Evolutionary conservation across 495 filamentous ascomycete species (phyloP).

Genomic region (Parachaetomium inaequale): DNA sequence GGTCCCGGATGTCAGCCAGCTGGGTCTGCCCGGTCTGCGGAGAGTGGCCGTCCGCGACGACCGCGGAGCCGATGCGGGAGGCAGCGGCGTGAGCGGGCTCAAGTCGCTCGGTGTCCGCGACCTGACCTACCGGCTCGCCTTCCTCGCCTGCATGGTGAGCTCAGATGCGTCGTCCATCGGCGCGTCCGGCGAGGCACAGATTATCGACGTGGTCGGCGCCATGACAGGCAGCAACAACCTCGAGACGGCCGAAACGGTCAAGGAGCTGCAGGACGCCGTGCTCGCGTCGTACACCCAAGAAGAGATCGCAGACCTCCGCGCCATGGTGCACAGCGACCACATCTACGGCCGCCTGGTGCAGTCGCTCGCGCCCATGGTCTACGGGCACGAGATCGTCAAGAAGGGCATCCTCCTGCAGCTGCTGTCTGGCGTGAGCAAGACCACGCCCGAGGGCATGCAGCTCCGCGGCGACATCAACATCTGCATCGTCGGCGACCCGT

Average conservation of each 20-base stretch:
- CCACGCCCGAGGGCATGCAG: slow-evolving; percentile 84
- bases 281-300: slow-evolving; percentile 73
- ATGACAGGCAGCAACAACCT: slow-evolving; percentile 64
- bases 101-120: slow-evolving; percentile 93
- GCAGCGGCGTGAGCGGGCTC: slow-evolving; percentile 78
- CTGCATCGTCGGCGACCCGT: slow-evolving; percentile 96
- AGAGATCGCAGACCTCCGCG: slow-evolving; percentile 87
- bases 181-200: slow-evolving; percentile 40
- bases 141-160: slow-evolving; percentile 94
- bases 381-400: slow-evolving; percentile 95
- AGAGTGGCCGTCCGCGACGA: slow-evolving; percentile 85
- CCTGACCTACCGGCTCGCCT: slow-evolving; percentile 94
- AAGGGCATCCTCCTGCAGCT: slow-evolving; percentile 93
- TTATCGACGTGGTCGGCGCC: slow-evolving; percentile 71
- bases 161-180: slow-evolving; percentile 78
- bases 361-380: slow-evolving; percentile 95
- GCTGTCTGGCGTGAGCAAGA: slow-evolving; percentile 88
- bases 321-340: slow-evolving; percentile 91
- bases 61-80: slow-evolving; percentile 74
- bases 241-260: slow-evolving; percentile 63
- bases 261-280: slow-evolving; percentile 84
- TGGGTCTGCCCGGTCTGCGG: slow-evolving; percentile 82
- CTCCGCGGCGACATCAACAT: slow-evolving; percentile 97
- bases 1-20: slow-evolving; percentile 92
- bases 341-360: slow-evolving; percentile 93